Percentiles rank a stretch among this genome's conserved stretches.
Evolutionary conservation across 257 asterid genomes (phyloP).

Genomic region (Echium plantagineum): DNA sequence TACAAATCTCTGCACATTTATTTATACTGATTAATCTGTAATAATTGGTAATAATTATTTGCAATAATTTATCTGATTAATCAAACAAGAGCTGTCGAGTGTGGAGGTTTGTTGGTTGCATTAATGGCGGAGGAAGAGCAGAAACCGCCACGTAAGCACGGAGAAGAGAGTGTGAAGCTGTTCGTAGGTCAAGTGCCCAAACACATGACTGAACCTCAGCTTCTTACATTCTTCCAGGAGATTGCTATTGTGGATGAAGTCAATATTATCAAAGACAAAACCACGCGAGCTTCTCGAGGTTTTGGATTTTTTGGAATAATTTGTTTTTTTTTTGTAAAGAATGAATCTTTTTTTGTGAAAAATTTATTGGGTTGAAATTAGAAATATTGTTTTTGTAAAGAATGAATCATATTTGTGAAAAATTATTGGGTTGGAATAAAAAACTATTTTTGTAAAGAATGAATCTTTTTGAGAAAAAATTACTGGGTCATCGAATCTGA

Average conservation of each 20-base stretch:
- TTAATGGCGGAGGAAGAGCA: conserved; percentile 25
- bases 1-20: not conserved
- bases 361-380: not conserved
- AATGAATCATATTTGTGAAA: too few species aligned
- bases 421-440: conserved; percentile 3
- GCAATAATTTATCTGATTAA: not conserved
- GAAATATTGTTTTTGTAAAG: not conserved
- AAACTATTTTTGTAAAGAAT: conserved; percentile 7
- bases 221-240: conserved; percentile 52
- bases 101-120: not conserved
- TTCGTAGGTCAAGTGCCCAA: conserved; percentile 98
- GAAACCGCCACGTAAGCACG: conserved; percentile 21
- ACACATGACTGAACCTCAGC: conserved; percentile 75
- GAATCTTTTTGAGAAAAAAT: too few species aligned
- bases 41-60: not conserved
- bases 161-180: conserved; percentile 84
- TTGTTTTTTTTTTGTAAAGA: not conserved
- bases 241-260: conserved; percentile 72
- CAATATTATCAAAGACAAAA: conserved; percentile 78
- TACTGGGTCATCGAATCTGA: not conserved
- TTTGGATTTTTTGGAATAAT: conserved; percentile 2
- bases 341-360: too few species aligned
- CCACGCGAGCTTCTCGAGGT: conserved; percentile 93
- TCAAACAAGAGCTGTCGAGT: not conserved
- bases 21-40: not conserved